Evolutionary conservation across 169 alveolate genomes (phyloP).

Genomic region (Eimeria necatrix): DNA sequence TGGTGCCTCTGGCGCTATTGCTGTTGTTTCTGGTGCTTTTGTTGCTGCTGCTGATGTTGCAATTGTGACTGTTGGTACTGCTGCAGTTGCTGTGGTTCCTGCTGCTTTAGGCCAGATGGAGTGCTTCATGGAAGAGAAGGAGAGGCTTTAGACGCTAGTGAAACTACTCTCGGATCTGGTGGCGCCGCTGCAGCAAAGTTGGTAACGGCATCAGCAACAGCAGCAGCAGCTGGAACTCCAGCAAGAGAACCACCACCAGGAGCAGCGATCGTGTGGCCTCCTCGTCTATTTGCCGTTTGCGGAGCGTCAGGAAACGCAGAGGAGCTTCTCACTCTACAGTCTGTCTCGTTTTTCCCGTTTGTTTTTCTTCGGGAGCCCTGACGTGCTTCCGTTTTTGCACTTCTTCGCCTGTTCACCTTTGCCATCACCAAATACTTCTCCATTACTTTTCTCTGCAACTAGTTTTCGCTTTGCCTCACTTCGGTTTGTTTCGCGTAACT

Average conservation of each 20-base stretch:
- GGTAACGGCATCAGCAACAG: not conserved
- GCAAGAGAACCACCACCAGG: not conserved
- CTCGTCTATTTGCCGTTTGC: constrained; percentile 20
- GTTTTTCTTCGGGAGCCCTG: not conserved
- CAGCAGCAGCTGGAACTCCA: not conserved
- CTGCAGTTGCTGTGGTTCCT: constrained; percentile 1
- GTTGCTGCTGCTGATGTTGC: constrained; percentile 28
- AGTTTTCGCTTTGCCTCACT: not conserved
- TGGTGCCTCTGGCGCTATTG: constrained; percentile 17
- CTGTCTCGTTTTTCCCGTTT: not conserved
- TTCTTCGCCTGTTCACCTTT: not conserved
- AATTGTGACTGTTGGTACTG: not conserved
- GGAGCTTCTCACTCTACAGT: constrained; percentile 7
- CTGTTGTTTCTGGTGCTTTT: not conserved
- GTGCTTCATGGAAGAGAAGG: not conserved
- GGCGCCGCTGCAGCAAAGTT: not conserved
- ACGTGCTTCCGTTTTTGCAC: too few relatives aligned
- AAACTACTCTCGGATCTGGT: not conserved
- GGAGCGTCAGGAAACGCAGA: constrained; percentile 47
- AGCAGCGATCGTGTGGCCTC: constrained; percentile 6
- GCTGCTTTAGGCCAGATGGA: not conserved
- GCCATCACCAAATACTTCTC: too few relatives aligned
- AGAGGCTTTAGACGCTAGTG: not conserved
- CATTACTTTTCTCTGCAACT: not conserved
- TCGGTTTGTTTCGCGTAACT: not conserved